Base-by-base conservation (phyloP, 345 rosid genomes). In the Moricandia arvensis region DNA sequence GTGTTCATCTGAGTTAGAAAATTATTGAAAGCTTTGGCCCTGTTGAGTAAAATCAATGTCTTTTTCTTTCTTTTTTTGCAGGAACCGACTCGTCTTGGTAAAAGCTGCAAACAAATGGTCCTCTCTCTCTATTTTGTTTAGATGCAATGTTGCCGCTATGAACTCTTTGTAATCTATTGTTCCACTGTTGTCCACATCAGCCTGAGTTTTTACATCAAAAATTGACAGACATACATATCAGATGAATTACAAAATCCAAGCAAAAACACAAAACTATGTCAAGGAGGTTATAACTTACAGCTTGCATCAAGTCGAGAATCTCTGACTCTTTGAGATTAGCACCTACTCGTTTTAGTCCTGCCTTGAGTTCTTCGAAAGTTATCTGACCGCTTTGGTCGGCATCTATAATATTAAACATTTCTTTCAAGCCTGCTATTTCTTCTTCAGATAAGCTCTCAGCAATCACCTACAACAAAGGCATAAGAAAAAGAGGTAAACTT, bases 321-420 rank as follows among this genome's bases (percentile, higher is more conserved):
- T 91, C 97, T 0, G 95, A 89, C 66, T 91, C 95, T 74, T 87
- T 91, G 59, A 89, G 93, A 78, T 87, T 89, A 17, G 95, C 97
- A 41, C 97, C 97, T 62, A 85, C 85, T 80, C 89, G 78, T 77
- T 86, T 83, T 13, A 91, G 70, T 76, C 97, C 97, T 26, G 83
- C 95, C 83, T 91, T 89, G 13, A 91, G 91, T 79, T 91, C 95
- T 82, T 91, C 97, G 7, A 83, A 91, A 62, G 89, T 91, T 78
- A 91, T 91, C 71, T 88, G 91, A 78, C 97, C 97, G 54, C 95
- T 89, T 26, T 85, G 84, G 75, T 91, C 97, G 0, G 95, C 70
- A 65, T 91, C 97, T 68, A 91, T 89, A 94, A 91, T 91, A 79
- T 86, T 89, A 86, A 91, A 91, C 97, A 91, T 84, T 81, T 91